Conservation (phyloP, 257 asterid genomes). For the Lycium ferocissimum region DNA sequence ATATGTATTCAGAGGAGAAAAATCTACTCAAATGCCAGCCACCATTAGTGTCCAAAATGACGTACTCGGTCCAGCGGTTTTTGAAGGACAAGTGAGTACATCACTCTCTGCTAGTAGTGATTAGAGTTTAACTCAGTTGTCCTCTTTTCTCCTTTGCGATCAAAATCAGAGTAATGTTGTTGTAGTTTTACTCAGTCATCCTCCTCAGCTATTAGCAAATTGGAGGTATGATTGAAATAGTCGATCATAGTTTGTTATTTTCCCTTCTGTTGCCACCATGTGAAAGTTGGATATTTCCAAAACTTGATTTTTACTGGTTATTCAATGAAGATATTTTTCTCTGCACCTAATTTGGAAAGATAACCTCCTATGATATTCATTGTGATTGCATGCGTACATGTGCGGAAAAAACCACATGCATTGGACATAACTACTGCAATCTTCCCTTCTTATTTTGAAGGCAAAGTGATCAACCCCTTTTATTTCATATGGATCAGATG, state of each 20-base stretch:
- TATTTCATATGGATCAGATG: neutral
- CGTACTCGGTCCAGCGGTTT: conserved; percentile 72
- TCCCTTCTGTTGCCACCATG: neutral
- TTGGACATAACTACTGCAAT: neutral
- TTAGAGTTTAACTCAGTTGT: conserved; percentile 7
- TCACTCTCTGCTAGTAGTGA: neutral
- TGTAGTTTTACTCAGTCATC: neutral
- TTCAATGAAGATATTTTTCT: neutral
- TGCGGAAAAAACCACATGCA: neutral
- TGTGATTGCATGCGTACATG: neutral
- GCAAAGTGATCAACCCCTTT: neutral
- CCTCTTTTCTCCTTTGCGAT: conserved; percentile 12
- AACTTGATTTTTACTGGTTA: neutral
- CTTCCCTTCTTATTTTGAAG: neutral
- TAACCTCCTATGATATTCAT: neutral
- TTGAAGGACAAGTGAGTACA: conserved; percentile 79
- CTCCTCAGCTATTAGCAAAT: neutral
- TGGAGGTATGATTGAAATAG: neutral
- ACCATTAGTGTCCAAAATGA: conserved; percentile 69
- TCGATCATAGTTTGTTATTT: neutral
- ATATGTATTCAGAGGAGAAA: conserved; percentile 74
- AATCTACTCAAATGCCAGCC: conserved; percentile 70
- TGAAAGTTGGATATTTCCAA: neutral
- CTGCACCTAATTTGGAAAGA: neutral
- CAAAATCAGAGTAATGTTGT: neutral